Percentiles rank a stretch among this genome's conserved stretches.
Conservation (phyloP, 148 eudicot species). For the Fallopia convolvulus region DNA sequence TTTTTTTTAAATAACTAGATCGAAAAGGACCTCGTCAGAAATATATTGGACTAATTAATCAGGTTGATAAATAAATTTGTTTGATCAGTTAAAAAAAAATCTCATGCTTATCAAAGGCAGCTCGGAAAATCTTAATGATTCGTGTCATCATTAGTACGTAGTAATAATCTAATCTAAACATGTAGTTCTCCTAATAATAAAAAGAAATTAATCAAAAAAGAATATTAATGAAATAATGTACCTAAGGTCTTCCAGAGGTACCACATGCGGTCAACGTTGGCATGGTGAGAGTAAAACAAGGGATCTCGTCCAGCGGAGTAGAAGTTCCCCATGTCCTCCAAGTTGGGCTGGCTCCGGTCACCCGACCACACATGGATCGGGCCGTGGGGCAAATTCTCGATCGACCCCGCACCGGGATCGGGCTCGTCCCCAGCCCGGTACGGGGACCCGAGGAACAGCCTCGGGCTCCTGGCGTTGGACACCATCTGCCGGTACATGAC, state of each 20-base stretch:
- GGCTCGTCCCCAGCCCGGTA: slow-evolving; percentile 53
- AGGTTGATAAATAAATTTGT: too few species aligned
- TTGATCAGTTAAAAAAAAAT: too few species aligned
- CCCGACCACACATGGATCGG: slow-evolving; percentile 68
- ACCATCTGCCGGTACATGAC: slow-evolving; percentile 84
- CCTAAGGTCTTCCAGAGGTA: slow-evolving; percentile 58
- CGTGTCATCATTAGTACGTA: too few species aligned
- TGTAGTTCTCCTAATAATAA: background rate
- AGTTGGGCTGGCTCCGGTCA: slow-evolving; percentile 41
- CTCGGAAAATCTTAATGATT: too few species aligned
- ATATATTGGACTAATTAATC: too few species aligned
- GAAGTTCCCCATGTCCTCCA: slow-evolving; percentile 82
- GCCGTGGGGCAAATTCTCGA: slow-evolving; percentile 71
- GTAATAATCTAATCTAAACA: too few species aligned
- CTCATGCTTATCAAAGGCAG: too few species aligned
- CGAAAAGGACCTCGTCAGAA: too few species aligned
- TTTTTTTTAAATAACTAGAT: too few species aligned
- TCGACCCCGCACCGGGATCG: slow-evolving; percentile 44
- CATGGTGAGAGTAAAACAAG: slow-evolving; percentile 62
- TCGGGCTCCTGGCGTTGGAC: slow-evolving; percentile 34
- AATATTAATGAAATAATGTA: background rate
- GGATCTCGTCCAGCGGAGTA: slow-evolving; percentile 82
- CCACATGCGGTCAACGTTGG: slow-evolving; percentile 71
- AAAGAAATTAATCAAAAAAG: background rate
- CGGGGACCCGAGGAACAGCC: slow-evolving; percentile 64